Percentiles rank a stretch among this genome's conserved stretches.
phyloP scores from a whole-genome alignment of 495 filamentous ascomycete genomes.

The Physcia stellaris region DNA sequence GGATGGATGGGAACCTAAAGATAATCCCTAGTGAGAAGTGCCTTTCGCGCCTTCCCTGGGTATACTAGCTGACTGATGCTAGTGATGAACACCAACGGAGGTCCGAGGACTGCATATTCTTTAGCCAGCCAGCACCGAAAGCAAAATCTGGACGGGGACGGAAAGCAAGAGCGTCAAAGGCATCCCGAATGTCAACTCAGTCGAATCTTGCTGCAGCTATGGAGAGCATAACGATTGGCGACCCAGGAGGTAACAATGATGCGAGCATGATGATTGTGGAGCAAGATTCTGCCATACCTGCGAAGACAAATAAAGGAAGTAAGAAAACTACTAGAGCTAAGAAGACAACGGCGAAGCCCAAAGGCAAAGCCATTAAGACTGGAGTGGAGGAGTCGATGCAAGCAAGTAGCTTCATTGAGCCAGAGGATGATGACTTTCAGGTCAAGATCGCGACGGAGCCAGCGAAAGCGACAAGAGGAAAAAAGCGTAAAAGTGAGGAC shows the following conservation, averaged over 20 bases:
- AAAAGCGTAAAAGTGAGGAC: conserved; percentile 54
- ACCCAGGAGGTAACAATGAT: conserved; percentile 42
- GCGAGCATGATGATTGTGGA: conserved; percentile 52
- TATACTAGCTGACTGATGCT: conserved; percentile 18
- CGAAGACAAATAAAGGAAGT: conserved; percentile 37
- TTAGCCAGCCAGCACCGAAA: conserved; percentile 39
- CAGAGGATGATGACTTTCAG: conserved; percentile 26
- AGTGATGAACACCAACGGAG: conserved; percentile 81
- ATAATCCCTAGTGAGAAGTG: conserved; percentile 62
- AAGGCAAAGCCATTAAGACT: conserved; percentile 26
- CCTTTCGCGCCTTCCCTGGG: conserved; percentile 8
- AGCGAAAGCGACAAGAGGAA: conserved; percentile 37
- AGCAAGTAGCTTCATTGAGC: conserved; percentile 23
- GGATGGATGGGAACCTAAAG: conserved; percentile 84
- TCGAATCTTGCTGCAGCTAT: conserved; percentile 41
- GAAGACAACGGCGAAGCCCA: conserved; percentile 32
- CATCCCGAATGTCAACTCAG: conserved; percentile 57
- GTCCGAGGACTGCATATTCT: conserved; percentile 70
- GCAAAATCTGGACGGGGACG: conserved; percentile 36
- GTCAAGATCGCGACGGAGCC: conserved; percentile 26
- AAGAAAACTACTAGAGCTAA: conserved; percentile 38
- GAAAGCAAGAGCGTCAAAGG: conserved; percentile 51
- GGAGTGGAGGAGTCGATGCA: conserved; percentile 49
- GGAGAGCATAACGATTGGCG: conserved; percentile 36
- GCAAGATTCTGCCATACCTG: conserved; percentile 24